These are phyloP conservation scores for Pseudocercospora fijiensis DNA, from an alignment of 2,329 filamentous ascomycete species.

Conservation along the genomic window DNA sequence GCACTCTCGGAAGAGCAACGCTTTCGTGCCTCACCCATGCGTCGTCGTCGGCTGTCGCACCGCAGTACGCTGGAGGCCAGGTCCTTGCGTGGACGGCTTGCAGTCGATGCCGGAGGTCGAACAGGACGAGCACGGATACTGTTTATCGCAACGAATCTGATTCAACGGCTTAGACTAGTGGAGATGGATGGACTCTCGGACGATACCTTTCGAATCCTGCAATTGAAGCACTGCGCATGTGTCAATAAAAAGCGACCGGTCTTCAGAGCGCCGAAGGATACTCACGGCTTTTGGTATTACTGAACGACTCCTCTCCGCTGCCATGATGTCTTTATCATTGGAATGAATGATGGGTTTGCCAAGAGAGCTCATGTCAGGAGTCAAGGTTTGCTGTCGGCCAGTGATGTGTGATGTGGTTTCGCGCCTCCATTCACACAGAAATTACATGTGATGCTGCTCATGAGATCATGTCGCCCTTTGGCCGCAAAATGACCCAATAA, in stretches of 20 bases:
- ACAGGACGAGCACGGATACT: conserved; percentile 19
- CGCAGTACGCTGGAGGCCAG: not conserved
- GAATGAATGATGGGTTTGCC: not conserved
- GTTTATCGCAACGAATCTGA: conserved; percentile 17
- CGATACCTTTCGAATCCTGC: not conserved
- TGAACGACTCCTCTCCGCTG: not conserved
- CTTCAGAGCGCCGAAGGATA: not conserved
- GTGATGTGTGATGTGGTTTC: not conserved
- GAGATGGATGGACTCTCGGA: not conserved
- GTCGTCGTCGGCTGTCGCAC: not conserved
- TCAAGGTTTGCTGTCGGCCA: not conserved
- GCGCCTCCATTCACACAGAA: not conserved
- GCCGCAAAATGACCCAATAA: too few species aligned
- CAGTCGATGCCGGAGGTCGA: conserved; percentile 18
- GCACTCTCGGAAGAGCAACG: not conserved
- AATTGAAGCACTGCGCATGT: not conserved
- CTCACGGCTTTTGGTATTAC: not conserved
- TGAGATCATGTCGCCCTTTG: too few species aligned
- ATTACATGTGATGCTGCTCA: not conserved
- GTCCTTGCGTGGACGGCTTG: conserved; percentile 4
- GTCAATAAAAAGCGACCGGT: not conserved
- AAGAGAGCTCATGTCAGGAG: not conserved
- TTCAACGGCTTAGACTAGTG: not conserved
- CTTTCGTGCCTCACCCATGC: not conserved
- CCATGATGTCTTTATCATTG: not conserved